phyloP scores from a whole-genome alignment of 345 rosid genomes.

The Gossypium thurberi region DNA sequence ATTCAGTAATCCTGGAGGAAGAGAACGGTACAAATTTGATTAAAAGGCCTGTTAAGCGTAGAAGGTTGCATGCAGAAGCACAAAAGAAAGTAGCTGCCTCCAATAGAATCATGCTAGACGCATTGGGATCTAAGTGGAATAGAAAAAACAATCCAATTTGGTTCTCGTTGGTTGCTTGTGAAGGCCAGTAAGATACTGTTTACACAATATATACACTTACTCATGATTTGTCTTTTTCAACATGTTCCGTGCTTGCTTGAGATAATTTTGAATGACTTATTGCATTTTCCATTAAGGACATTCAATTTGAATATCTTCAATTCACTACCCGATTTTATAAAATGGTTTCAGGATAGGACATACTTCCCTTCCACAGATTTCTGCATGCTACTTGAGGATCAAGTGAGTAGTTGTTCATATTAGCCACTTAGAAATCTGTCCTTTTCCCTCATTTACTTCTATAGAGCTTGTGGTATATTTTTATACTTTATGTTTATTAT shows the following conservation, averaged over 20 bases:
- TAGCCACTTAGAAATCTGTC: background rate
- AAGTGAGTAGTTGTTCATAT: conserved; percentile 42
- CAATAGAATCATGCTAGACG: conserved; percentile 36
- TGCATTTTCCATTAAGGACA: background rate
- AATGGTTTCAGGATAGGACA: conserved; percentile 51
- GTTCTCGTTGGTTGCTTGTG: conserved; percentile 62
- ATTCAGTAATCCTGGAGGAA: conserved; percentile 28
- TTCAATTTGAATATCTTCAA: background rate
- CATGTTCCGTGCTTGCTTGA: background rate
- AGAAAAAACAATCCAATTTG: conserved; percentile 49
- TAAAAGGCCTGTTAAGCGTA: conserved; percentile 44
- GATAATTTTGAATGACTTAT: background rate
- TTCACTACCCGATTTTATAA: conserved; percentile 12
- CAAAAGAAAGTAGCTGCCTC: conserved; percentile 35
- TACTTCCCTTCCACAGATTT: conserved; percentile 58
- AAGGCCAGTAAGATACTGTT: conserved; percentile 51
- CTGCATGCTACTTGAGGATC: conserved; percentile 63
- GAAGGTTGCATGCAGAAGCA: conserved; percentile 38
- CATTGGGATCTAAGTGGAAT: conserved; percentile 31
- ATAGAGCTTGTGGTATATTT: background rate
- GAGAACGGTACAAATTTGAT: conserved; percentile 31
- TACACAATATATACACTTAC: conserved; percentile 2
- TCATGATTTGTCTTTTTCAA: background rate
- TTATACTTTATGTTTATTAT: conserved; percentile 3
- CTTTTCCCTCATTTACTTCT: background rate